Evolutionary conservation across 208 protist genomes (phyloP), one percentile per base, ranked within the genome.

Genomic region (Acanthamoeba sp.): DNA sequence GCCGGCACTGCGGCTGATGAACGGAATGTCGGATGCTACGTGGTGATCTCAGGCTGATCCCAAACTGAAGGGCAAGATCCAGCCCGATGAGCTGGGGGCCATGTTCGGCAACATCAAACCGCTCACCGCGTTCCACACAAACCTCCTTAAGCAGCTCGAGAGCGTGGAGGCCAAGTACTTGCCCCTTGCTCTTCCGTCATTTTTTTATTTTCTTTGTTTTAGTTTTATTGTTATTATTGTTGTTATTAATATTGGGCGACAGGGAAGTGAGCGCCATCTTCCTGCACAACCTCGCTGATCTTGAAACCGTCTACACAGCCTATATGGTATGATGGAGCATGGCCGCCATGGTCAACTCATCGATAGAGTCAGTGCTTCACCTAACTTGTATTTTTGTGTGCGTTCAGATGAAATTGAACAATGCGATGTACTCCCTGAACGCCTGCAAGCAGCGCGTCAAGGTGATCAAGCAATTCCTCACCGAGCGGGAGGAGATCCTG

Each of bases 61-160:
- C 16, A 93, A 93, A 32, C 34, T 93, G 34, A 93, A 93, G 40
- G 48, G 62, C 59, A 93, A 93, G 64, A 52, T 93, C 42, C 62
- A 45, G n/a, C 34, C 88, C 38, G 88, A 93, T 27, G 88, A 93
- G 34, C 9, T 93, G 27, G 88, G 9, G 16, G 62, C 52, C 62
- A 93, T 93, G 29, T 93, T 93, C 29, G 88, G 88, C 40, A 93
- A 93, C 42, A 73, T 93, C 88, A 93, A 93, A 29, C 64, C 64
- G 42, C 29, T 93, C 2, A 76, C 57, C 29, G 78, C 29, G 0
- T 40, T 93, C n/a, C 88, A 93, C 88, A 76, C 88, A 29, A 80
- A 40, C 42, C 24, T 93, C 4, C 88, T 93, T 18, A 69, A 93
- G 42, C 88, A 76, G 16, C 48, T 93, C 55, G 88, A 93, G 88